Base-by-base conservation (phyloP, 2,329 filamentous ascomycete genomes). In the Drechmeria coniospora region DNA sequence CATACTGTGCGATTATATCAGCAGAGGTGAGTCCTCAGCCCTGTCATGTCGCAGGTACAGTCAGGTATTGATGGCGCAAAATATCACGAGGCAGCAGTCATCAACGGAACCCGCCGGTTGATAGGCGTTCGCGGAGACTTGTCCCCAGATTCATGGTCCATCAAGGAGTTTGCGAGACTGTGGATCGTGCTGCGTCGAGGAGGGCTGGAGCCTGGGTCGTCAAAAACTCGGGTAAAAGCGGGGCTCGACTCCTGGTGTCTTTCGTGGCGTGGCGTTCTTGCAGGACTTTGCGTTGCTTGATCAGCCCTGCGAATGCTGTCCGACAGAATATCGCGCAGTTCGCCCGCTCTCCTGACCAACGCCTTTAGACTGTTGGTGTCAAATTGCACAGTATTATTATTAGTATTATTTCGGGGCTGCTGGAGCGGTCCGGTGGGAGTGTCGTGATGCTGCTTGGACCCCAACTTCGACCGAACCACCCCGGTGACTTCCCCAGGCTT, bases 361-460 rank as follows among this genome's bases (percentile, higher is more conserved):
- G 72, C 68, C 39, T 69, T 71, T n/a, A 78, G 57, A 46, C 69
- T 77, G 36, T 74, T 75, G 5, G 73, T 77, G 43, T 76, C 73
- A 36, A 78, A 78, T 32, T 74, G 74, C 41, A 77, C 45, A 36
- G 63, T 50, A 21, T 65, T 65, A 33, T 62, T 58, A 27, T 59
- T 57, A 24, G 61, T 53, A 8, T 46, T 33, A 14, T 32, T 25
- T 6, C 34, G 47, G 4, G 49, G 41, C 23, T 45, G 47, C 13
- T 44, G 44, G 12, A 44, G 38, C 8, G 58, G 50, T 25, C 63
- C 53, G 2, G 59, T 17, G 8, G 25, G 15, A 4, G 27, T 12
- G 13, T 25, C 25, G 3, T 15, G 20, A 31, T 68, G 61, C 33
- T 74, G 65, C 64, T 76, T 73, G 12, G 65, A 68, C 34, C 74